Base-by-base conservation (phyloP, 441 rosid species). In the Brassica hybrid region DNA sequence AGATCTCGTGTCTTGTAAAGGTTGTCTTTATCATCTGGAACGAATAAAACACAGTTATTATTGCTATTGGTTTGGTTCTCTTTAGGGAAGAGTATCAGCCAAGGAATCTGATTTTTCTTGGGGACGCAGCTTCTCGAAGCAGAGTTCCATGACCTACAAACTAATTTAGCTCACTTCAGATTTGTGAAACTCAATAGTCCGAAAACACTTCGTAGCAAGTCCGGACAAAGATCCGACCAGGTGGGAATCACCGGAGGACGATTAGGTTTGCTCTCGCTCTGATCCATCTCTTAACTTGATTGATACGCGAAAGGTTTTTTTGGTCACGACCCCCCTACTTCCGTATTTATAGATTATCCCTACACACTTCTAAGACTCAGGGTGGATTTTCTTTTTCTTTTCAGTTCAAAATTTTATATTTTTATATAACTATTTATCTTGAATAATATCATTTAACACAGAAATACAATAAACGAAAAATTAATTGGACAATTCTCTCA, bases 1-100 rank as follows among this genome's bases (percentile, higher is more conserved):
- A 54, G 72, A 75, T 75, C 72, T 54, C 59, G 30, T 19, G 50
- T 67, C 21, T 41, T 75, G 60, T 75, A 67, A 17, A 25, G 14
- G 3, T 57, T 41, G 14, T 17, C 23, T 17, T 9, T 38, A 38
- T 56, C 65, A 3, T 56, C 43, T 6, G 77, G 77, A 64, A 74
- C 9, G 13, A 6, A 54, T 8, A 74, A 21, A 0, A 3, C 38
- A 32, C 58, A 54, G 8, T 65, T 30, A 8, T n/a, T 34, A 7
- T 32, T 48, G 48, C 13, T 41, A 41, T 41, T 41, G 48, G 48
- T 61, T 12, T 45, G 54, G 52, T 43, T 48, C 19, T 4, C 2
- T 16, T 54, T 11, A 34, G 71, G 65, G 71, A 73, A 65, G 57
- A 73, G 30, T 9, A 73, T 54, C 8, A 65, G 25, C 63, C 77